Evolutionary conservation across 768 basidiomycete species (phyloP), one percentile per base, ranked within the genome.

Genomic region (Crassisporium funariophilum): DNA sequence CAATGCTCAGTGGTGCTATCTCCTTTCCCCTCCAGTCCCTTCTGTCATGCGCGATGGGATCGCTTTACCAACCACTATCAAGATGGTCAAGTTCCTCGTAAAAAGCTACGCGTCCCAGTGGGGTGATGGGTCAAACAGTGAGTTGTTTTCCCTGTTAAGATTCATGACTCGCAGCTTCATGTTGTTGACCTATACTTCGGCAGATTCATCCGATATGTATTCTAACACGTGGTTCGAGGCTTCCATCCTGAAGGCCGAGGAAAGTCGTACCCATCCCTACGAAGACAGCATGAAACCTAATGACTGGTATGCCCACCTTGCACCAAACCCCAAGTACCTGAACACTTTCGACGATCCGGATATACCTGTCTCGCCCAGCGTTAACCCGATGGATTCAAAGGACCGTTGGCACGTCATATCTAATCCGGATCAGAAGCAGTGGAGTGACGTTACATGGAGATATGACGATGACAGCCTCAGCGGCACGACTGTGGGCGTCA

Each of bases 1-100:
- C n/a, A 52, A 63, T 35, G 61, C 59, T 2, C 57, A 60, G 41
- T 63, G 61, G 61, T 60, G 61, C 35, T 63, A 57, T 35, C 55
- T 63, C 19, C 50, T 63, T 11, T 52, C 57, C 1, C 61, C 61
- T 0, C 36, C 46, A 20, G 46, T 63, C 16, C 57, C 61, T 11
- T 38, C 56, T 7, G n/a, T 60, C 5, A 35, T 47, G 27, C 49
- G 48, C 15, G 46, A 57, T 16, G 55, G 52, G 5, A 24, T 33
- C 2, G 11, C 36, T n/a, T 12, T 62, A n/a, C 52, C 58, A 8
- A 62, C 61, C 4, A 34, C 35, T 2, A 59, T 62, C 29, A 57
- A 53, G 25, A 60, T 55, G 46, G 57, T 62, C 31, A 53, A 51
- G 19, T 62, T 62, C 35, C 50, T 50, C 23, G 41, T 62, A 35